Evolutionary conservation across 345 rosid genomes (phyloP).

Genomic region (Camelina laxa): DNA sequence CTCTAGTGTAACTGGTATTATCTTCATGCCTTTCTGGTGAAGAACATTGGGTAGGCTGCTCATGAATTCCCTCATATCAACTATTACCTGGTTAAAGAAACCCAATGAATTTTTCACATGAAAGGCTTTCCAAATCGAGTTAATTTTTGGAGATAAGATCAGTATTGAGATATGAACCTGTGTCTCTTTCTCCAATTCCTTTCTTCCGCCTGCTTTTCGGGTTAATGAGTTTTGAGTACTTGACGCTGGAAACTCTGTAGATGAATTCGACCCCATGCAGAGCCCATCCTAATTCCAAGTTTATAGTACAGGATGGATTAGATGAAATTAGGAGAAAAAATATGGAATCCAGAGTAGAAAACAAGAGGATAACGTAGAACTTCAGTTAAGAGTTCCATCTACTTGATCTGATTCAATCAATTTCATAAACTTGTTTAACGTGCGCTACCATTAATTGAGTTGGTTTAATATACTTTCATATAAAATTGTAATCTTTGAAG

Average conservation of each 20-base stretch:
- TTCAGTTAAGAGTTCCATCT: background rate
- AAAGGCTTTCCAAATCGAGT: background rate
- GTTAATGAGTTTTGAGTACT: slow-evolving; percentile 81
- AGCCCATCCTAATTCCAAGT: slow-evolving; percentile 64
- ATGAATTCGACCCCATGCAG: slow-evolving; percentile 61
- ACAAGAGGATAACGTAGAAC: background rate
- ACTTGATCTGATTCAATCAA: background rate
- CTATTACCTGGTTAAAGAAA: slow-evolving; percentile 70
- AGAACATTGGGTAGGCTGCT: slow-evolving; percentile 99
- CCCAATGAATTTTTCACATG: background rate
- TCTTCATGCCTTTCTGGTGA: slow-evolving; percentile 92
- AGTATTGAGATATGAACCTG: slow-evolving; percentile 56
- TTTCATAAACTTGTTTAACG: background rate
- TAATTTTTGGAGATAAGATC: background rate
- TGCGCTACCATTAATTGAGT: background rate
- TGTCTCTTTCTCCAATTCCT: slow-evolving; percentile 82
- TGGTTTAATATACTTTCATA: background rate
- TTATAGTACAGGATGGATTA: slow-evolving; percentile 6
- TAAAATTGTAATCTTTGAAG: background rate
- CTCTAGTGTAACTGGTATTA: slow-evolving; percentile 89
- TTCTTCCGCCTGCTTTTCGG: slow-evolving; percentile 95
- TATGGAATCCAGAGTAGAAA: background rate
- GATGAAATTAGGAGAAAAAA: background rate
- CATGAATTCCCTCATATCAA: slow-evolving; percentile 99
- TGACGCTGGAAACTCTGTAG: slow-evolving; percentile 61